phyloP scores from a whole-genome alignment of 1,284 basidiomycete genomes.

The Tilletia setariae region DNA sequence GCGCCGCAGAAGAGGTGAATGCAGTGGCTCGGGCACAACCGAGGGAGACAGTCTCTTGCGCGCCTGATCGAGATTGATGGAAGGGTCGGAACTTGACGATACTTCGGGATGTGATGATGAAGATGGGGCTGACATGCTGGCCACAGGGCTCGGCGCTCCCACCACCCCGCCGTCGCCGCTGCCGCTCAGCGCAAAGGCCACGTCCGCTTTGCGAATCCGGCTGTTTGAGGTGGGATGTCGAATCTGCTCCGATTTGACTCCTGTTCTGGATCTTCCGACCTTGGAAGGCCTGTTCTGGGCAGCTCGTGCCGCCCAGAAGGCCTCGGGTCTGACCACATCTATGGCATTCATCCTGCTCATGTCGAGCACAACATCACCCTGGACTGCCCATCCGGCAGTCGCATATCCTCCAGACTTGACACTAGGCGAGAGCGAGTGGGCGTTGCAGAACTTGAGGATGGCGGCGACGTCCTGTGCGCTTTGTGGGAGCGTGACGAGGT shows the following conservation, averaged over 20 bases:
- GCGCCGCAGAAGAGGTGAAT: constrained; percentile 27
- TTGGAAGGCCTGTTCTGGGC: no score
- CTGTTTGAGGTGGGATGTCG: neutral
- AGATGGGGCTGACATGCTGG: neutral
- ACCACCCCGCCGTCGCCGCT: no score
- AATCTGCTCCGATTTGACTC: neutral
- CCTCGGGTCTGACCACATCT: constrained; percentile 65
- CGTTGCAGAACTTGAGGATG: constrained; percentile 61
- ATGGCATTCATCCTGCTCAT: constrained; percentile 65
- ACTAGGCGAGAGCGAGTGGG: constrained; percentile 70
- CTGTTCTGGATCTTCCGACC: neutral
- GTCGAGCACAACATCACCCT: constrained; percentile 78
- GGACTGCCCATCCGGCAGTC: constrained; percentile 79
- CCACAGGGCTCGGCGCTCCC: neutral
- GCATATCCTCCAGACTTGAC: constrained; percentile 83
- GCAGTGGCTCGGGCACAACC: constrained; percentile 18
- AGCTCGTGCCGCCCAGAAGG: neutral
- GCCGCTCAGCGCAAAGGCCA: constrained; percentile 13
- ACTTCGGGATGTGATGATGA: no score
- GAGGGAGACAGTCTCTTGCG: neutral
- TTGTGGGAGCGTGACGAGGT: neutral
- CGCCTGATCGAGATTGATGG: neutral
- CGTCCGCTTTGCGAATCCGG: constrained; percentile 23
- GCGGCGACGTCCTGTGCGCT: neutral
- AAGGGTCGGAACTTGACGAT: neutral